phyloP scores from a whole-genome alignment of 768 basidiomycete species.

The Tremella mesenterica region DNA sequence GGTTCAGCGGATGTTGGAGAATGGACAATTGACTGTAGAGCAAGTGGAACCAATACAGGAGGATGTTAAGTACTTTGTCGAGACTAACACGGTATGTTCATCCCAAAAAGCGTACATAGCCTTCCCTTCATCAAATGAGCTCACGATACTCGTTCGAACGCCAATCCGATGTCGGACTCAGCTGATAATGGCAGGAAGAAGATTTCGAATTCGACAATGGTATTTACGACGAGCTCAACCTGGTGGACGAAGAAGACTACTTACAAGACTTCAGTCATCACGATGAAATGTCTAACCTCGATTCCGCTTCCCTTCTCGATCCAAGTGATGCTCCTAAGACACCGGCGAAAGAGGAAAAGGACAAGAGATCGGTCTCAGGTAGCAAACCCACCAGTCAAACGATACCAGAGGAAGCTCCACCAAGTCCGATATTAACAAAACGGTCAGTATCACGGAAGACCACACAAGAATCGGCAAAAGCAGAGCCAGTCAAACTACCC shows the following conservation, averaged over 20 bases:
- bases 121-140: too few species aligned
- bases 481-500: conserved; percentile 27
- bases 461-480: conserved; percentile 29
- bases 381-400: conserved; percentile 8
- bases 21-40: conserved; percentile 76
- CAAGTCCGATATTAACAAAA: conserved; percentile 38
- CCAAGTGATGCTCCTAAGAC: conserved; percentile 28
- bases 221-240: conserved; percentile 93
- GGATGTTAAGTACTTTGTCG: conserved; percentile 91
- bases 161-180: too few species aligned
- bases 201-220: conserved; percentile 96
- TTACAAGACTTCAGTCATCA: conserved; percentile 55
- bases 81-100: conserved; percentile 68
- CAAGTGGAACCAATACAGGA: conserved; percentile 76
- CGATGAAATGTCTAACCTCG: conserved; percentile 65
- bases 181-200: conserved; percentile 60
- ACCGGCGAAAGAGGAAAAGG: conserved; percentile 28
- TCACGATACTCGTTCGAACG: background rate
- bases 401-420: conserved; percentile 20
- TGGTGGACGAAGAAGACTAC: conserved; percentile 93
- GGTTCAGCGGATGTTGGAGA: conserved; percentile 83
- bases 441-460: conserved; percentile 38
- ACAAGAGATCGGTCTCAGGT: conserved; percentile 26
- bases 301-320: conserved; percentile 55
- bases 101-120: background rate